Base-by-base conservation (phyloP, 352 stramenopile species). In the Blastocystis sp. region DNA sequence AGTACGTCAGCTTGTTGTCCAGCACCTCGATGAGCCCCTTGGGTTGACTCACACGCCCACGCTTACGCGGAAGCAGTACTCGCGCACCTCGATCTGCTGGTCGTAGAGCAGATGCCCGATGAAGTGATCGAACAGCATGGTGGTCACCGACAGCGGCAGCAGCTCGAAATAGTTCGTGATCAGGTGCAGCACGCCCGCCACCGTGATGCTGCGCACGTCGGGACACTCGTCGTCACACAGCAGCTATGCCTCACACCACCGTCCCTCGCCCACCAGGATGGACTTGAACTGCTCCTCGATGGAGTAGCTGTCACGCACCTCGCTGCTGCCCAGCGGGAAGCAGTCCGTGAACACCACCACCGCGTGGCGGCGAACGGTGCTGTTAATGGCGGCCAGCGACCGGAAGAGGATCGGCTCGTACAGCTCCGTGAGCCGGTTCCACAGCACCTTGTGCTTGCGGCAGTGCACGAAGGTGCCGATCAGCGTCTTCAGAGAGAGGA, bases 341-440 rank as follows among this genome's bases (percentile, higher is more conserved):
- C 62, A 74, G 43, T 87, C 65, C 17, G 23, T 87, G 62, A 87
- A 87, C 40, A 87, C 21, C 69, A 87, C 70, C 38, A 78, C 62
- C 9, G 76, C 76, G 40, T 87, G 62, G 4, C 65, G 62, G 34
- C 76, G 52, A 0, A 87, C 76, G 1, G n/a, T 1, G 7, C 9
- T 56, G 45, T 87, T 87, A 11, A 41, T 21, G 2, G 28, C 56
- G 4, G 62, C 17, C 23, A 87, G 43, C 2, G 59, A 62, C 2
- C 76, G 76, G 41, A 74, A 87, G 10, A 87, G 45, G 52, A 87
- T 67, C 23, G 76, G 76, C 45, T 87, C 76, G 56, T 87, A 87
- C 4, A 81, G 45, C 45, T 81, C 70, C 5, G 70, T 64, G 19
- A 81, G 53, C 17, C 70, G 70, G 7, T 62, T 81, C 70, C 70